These are phyloP conservation scores for Stephania japonica DNA, from an alignment of 164 flowering plant species.

Conservation along the genomic window DNA sequence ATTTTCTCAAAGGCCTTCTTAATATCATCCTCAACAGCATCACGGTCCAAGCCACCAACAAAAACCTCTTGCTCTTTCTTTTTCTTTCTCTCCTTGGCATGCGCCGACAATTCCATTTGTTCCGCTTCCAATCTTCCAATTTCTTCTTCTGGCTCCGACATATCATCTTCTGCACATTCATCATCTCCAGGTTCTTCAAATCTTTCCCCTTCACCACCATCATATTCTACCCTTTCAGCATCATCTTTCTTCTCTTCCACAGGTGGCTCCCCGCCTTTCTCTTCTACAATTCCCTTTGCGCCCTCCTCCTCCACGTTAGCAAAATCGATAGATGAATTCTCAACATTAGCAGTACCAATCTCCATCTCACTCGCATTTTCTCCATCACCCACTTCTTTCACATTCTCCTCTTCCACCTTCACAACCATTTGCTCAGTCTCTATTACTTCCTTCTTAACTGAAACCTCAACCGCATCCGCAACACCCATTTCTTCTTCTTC, in stretches of 20 bases:
- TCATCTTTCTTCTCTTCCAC: slow-evolving; percentile 18
- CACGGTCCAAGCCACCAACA: slow-evolving; percentile 71
- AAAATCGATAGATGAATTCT: no score
- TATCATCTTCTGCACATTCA: slow-evolving; percentile 38
- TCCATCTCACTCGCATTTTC: slow-evolving; percentile 17
- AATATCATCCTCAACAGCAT: slow-evolving; percentile 63
- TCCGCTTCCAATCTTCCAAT: slow-evolving; percentile 42
- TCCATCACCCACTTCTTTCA: slow-evolving; percentile 9
- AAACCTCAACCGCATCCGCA: neutral
- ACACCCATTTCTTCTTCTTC: slow-evolving; percentile 7
- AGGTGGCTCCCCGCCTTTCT: slow-evolving; percentile 11
- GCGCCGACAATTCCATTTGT: slow-evolving; percentile 36
- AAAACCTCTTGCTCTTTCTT: slow-evolving; percentile 67
- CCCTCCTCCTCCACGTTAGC: slow-evolving; percentile 11
- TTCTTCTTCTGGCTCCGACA: slow-evolving; percentile 33
- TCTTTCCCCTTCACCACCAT: slow-evolving; percentile 31
- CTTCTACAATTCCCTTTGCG: slow-evolving; percentile 10
- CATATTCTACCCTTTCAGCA: slow-evolving; percentile 29
- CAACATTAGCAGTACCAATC: slow-evolving; percentile 7
- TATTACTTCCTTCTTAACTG: neutral
- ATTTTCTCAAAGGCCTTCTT: slow-evolving; percentile 52
- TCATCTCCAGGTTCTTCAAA: slow-evolving; percentile 52
- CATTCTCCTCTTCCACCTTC: slow-evolving; percentile 9
- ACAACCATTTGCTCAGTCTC: neutral
- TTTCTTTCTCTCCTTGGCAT: slow-evolving; percentile 46